A percentile compares a stretch with the other conserved stretches of the same genome.
phyloP scores from a whole-genome alignment of 2,329 filamentous ascomycete genomes.

The Talaromyces piceae region DNA sequence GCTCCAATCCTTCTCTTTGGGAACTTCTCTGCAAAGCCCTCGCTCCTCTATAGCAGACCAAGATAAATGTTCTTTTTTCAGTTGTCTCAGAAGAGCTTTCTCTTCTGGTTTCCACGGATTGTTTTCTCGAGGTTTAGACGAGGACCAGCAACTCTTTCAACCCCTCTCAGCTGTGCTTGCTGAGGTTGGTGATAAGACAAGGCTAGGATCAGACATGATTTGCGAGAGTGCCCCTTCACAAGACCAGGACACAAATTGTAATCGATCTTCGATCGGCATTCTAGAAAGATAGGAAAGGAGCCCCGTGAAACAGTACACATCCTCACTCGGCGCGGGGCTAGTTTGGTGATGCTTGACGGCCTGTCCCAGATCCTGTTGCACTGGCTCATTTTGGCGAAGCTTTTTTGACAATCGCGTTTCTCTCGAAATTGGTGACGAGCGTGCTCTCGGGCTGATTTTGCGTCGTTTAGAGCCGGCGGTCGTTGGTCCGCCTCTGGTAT shows the following conservation, averaged over 20 bases:
- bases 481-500: too few species aligned
- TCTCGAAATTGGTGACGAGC: not conserved
- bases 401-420: not conserved
- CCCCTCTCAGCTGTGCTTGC: not conserved
- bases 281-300: not conserved
- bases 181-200: not conserved
- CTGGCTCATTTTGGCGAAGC: not conserved
- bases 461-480: not conserved
- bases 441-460: not conserved
- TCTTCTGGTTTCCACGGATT: not conserved
- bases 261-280: not conserved
- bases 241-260: constrained; percentile 10
- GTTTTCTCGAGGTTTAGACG: too few species aligned
- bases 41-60: not conserved
- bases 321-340: too few species aligned
- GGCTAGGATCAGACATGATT: not conserved
- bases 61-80: not conserved
- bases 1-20: too few species aligned
- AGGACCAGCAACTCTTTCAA: too few species aligned
- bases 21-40: too few species aligned
- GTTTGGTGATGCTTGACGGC: too few species aligned
- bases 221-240: constrained; percentile 9
- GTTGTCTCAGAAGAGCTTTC: not conserved
- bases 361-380: too few species aligned
- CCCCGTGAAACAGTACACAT: too few species aligned